phyloP scores from a whole-genome alignment of 2,329 filamentous ascomycete species.

The Cercospora nicotianae region DNA sequence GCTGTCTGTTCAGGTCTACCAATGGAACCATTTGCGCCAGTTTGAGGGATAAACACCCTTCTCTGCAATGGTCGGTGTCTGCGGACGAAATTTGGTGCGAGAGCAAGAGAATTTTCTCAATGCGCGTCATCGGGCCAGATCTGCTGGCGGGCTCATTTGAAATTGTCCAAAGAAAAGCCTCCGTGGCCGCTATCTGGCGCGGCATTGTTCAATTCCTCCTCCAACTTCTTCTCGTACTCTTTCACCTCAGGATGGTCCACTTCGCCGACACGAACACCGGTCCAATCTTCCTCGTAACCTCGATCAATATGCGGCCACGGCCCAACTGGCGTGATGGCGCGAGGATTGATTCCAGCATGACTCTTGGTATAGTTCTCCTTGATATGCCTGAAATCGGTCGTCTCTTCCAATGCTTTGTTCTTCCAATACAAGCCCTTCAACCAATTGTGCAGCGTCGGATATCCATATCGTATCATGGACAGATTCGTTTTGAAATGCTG shows the following conservation, averaged over 20 bases:
- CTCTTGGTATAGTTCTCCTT: conserved; percentile 68
- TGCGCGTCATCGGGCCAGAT: background rate
- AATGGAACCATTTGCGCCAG: background rate
- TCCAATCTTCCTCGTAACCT: conserved; percentile 53
- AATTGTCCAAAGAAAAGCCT: conserved; percentile 11
- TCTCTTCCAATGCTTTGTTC: conserved; percentile 55
- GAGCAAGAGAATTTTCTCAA: background rate
- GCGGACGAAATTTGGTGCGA: background rate
- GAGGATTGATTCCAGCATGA: conserved; percentile 60
- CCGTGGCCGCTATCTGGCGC: background rate
- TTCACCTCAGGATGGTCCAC: conserved; percentile 47
- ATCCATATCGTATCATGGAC: conserved; percentile 58
- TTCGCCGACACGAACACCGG: conserved; percentile 50
- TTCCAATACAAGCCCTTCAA: conserved; percentile 61
- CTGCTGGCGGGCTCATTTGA: background rate
- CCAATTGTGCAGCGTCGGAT: conserved; percentile 62
- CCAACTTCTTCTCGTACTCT: conserved; percentile 36
- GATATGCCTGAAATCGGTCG: conserved; percentile 66
- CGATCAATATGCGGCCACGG: conserved; percentile 60
- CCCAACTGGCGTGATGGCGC: conserved; percentile 62
- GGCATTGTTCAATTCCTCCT: conserved; percentile 6
- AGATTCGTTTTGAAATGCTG: conserved; percentile 69
- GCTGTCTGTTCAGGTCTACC: background rate
- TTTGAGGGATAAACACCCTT: background rate
- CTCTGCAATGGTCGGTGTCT: background rate